phyloP scores from a whole-genome alignment of 2,329 filamentous ascomycete genomes.

The Kalmusia sp. region DNA sequence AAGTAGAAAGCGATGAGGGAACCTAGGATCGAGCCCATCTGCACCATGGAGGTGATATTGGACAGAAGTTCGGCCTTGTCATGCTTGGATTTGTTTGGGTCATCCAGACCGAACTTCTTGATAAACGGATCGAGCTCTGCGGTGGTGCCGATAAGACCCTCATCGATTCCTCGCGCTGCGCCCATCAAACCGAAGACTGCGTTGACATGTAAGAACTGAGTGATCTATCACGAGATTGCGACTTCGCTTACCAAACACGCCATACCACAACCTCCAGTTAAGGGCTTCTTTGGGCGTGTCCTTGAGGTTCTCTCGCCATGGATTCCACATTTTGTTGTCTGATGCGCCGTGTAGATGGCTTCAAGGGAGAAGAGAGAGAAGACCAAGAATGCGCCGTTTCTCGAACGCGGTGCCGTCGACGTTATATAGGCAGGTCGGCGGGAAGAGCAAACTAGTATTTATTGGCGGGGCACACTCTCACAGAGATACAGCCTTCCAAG shows the following conservation, averaged over 20 bases:
- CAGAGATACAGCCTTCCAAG: neutral
- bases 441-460: too few species aligned
- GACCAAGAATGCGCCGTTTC: too few species aligned
- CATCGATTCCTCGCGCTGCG: slow-evolving; percentile 79
- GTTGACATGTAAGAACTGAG: slow-evolving; percentile 17
- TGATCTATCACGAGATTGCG: neutral
- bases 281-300: slow-evolving; percentile 73
- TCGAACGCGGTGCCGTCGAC: neutral
- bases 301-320: slow-evolving; percentile 57
- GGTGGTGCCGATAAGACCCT: slow-evolving; percentile 77
- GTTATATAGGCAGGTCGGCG: neutral
- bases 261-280: slow-evolving; percentile 82
- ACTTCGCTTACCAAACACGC: slow-evolving; percentile 60
- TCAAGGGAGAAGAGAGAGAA: too few species aligned
- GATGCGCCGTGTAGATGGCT: too few species aligned
- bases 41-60: slow-evolving; percentile 83
- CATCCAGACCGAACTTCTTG: slow-evolving; percentile 46
- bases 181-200: slow-evolving; percentile 73
- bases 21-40: slow-evolving; percentile 77
- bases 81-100: slow-evolving; percentile 33
- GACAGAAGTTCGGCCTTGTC: slow-evolving; percentile 49
- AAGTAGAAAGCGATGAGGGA: slow-evolving; percentile 67
- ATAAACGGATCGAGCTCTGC: slow-evolving; percentile 49
- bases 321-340: slow-evolving; percentile 41
- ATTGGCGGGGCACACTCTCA: neutral